A percentile compares a stretch with the other conserved stretches of the same genome.
Evolutionary conservation across 192 early-diverging fungal species (phyloP).

Genomic region (Coemansia sp.): DNA sequence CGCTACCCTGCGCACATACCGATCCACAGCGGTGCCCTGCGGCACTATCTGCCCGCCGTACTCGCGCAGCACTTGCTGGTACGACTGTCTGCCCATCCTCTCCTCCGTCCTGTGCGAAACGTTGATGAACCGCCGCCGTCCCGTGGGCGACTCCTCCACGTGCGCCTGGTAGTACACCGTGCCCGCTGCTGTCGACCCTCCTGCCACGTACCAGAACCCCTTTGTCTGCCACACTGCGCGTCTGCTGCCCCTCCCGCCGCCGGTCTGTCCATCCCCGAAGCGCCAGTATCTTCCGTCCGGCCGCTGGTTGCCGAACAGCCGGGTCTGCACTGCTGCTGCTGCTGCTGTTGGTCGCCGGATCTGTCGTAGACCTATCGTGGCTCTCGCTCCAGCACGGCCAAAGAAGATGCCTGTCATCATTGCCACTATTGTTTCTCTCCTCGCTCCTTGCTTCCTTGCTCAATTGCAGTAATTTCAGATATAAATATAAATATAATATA

Average conservation of each 20-base stretch:
- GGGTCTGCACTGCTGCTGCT: neutral
- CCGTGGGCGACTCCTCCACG: conserved; percentile 49
- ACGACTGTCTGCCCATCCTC: conserved; percentile 69
- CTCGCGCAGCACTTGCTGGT: conserved; percentile 65
- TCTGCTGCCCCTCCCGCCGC: conserved; percentile 4
- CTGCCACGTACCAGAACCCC: conserved; percentile 35
- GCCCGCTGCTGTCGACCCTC: conserved; percentile 15
- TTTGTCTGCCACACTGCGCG: conserved; percentile 21
- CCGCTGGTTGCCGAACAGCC: neutral
- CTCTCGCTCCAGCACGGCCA: too few species aligned
- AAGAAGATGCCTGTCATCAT: too few species aligned
- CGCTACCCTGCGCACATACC: conserved; percentile 72
- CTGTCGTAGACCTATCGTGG: too few species aligned
- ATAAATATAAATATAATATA: too few species aligned
- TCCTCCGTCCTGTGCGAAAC: conserved; percentile 29
- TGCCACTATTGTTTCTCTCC: too few species aligned
- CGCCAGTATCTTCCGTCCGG: conserved; percentile 11
- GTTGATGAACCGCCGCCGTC: conserved; percentile 53
- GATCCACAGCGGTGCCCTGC: conserved; percentile 58
- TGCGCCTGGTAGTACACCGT: conserved; percentile 43
- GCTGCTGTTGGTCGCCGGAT: too few species aligned
- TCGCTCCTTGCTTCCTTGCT: too few species aligned
- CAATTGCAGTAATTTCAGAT: too few species aligned
- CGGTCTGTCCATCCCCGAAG: neutral
- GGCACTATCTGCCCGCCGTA: conserved; percentile 73